These are phyloP conservation scores for Mangifera indica DNA, from an alignment of 345 rosid genomes.

Conservation along the genomic window DNA sequence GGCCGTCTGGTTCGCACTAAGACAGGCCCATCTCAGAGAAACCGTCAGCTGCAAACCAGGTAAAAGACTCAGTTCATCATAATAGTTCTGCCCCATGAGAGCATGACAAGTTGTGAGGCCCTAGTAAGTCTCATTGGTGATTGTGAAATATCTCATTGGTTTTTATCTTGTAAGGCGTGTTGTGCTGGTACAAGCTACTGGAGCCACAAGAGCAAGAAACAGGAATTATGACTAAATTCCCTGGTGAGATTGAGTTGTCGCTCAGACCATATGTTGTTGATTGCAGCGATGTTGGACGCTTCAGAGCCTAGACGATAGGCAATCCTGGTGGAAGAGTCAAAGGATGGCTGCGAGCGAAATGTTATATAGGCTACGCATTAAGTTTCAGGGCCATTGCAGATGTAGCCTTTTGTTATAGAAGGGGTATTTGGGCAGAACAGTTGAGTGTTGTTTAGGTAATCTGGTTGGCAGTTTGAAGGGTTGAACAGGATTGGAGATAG, in stretches of 20 bases:
- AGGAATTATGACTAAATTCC: constrained; percentile 25
- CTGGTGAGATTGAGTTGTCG: not conserved
- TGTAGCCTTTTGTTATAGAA: constrained; percentile 24
- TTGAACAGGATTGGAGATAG: not conserved
- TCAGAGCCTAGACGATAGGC: constrained; percentile 34
- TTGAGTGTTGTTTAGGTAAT: not conserved
- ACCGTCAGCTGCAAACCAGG: not conserved
- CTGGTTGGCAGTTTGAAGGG: constrained; percentile 7
- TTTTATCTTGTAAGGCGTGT: constrained; percentile 8
- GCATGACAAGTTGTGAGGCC: constrained; percentile 35
- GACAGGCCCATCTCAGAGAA: constrained; percentile 35
- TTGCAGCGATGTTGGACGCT: constrained; percentile 14
- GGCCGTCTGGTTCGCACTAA: constrained; percentile 17
- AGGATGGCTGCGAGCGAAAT: constrained; percentile 17
- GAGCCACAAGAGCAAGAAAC: constrained; percentile 30
- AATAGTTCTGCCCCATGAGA: constrained; percentile 18
- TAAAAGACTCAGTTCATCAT: rapidly evolving
- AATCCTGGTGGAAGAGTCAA: constrained; percentile 20
- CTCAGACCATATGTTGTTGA: constrained; percentile 22
- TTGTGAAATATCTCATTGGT: not conserved
- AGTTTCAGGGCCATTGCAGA: constrained; percentile 24
- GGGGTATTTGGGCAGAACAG: not conserved
- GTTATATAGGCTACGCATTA: constrained; percentile 33
- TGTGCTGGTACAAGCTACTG: constrained; percentile 22
- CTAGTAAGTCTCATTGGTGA: constrained; percentile 30